These are phyloP conservation scores for Cunninghamia lanceolata DNA, from an alignment of 75 land plant species.

Conservation along the genomic window DNA sequence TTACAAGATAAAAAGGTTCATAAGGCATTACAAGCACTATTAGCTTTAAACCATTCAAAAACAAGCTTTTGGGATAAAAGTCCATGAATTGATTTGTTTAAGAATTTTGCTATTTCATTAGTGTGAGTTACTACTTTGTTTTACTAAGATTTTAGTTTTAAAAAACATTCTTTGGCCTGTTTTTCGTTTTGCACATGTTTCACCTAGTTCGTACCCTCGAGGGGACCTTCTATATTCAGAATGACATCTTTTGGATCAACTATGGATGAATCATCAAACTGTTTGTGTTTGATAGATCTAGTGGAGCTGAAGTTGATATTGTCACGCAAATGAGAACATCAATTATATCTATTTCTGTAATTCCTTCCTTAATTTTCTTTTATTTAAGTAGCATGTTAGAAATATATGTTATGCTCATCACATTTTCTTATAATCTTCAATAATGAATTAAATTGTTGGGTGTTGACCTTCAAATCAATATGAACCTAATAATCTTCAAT, in stretches of 20 bases:
- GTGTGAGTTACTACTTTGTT: no score
- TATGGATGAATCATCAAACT: slow-evolving; percentile 18
- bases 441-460: not conserved
- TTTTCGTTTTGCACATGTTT: slow-evolving; percentile 27
- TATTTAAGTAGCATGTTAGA: not conserved
- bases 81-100: not conserved
- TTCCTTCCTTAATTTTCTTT: not conserved
- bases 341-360: not conserved
- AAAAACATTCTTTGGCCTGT: not conserved
- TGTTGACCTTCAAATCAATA: not conserved
- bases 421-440: not conserved
- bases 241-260: slow-evolving; percentile 42
- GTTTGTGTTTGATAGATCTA: not conserved
- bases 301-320: not conserved
- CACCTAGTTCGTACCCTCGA: slow-evolving; percentile 28
- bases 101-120: not conserved
- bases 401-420: not conserved
- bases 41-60: no score
- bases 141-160: not conserved
- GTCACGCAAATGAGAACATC: not conserved
- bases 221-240: slow-evolving; percentile 33
- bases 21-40: not conserved
- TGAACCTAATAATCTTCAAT: not conserved
- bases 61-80: no score
- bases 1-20: not conserved